Conservation (phyloP, 1,284 basidiomycete genomes). For the Ceratobasidium sp. region DNA sequence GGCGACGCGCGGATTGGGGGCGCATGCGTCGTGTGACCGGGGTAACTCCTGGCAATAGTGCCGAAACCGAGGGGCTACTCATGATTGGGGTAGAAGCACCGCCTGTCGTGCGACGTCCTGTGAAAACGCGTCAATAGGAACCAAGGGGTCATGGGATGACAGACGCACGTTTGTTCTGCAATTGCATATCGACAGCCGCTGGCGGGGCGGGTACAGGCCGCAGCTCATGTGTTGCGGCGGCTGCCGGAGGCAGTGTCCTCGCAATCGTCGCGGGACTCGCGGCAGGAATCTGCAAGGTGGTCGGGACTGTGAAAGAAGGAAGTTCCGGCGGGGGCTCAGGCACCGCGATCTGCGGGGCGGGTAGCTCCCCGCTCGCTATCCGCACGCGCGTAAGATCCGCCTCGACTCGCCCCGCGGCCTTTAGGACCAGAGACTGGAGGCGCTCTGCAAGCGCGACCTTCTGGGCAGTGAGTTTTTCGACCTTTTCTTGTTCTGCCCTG, state of each 20-base stretch:
- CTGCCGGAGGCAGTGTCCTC: constrained; percentile 23
- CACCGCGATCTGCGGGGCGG: constrained; percentile 23
- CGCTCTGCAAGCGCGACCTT: constrained; percentile 63
- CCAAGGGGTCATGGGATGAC: no score
- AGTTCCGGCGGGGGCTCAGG: constrained; percentile 47
- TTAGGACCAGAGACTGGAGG: constrained; percentile 60
- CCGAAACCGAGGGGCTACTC: constrained; percentile 49
- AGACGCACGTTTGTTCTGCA: constrained; percentile 29
- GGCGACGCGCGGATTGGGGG: constrained; percentile 46
- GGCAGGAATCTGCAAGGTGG: constrained; percentile 40
- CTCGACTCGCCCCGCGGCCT: constrained; percentile 63
- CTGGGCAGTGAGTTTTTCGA: constrained; percentile 61
- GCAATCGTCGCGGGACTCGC: constrained; percentile 40
- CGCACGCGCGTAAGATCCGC: constrained; percentile 62
- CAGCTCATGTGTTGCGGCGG: constrained; percentile 13
- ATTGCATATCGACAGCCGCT: constrained; percentile 8
- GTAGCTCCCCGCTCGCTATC: constrained; percentile 56
- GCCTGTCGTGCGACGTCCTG: constrained; percentile 50
- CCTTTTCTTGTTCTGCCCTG: constrained; percentile 60
- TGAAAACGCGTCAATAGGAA: constrained; percentile 34
- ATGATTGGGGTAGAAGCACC: constrained; percentile 55
- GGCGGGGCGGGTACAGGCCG: constrained; percentile 21
- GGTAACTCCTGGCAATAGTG: constrained; percentile 45
- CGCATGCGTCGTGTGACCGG: constrained; percentile 35
- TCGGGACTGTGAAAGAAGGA: constrained; percentile 38